These are phyloP conservation scores for Penicillium tannophilum DNA, from an alignment of 495 filamentous ascomycete species.

Conservation along the genomic window DNA sequence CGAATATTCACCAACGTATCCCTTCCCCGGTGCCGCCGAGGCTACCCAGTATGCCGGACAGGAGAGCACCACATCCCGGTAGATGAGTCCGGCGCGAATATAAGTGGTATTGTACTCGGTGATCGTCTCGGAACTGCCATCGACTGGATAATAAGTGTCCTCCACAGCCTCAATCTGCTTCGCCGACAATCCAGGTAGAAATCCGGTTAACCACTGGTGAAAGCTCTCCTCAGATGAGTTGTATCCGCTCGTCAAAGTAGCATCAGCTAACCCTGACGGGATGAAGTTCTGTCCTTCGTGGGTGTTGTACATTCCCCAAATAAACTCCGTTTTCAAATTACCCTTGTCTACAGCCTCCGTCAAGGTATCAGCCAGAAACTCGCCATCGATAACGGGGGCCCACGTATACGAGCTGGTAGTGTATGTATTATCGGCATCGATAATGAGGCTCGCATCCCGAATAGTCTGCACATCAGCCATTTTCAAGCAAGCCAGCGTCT, in stretches of 20 bases:
- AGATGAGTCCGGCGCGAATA: slow-evolving; percentile 55
- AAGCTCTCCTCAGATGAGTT: slow-evolving; percentile 51
- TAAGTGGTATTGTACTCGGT: slow-evolving; percentile 47
- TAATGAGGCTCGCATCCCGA: slow-evolving; percentile 46
- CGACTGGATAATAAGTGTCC: slow-evolving; percentile 46
- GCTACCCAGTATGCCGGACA: slow-evolving; percentile 63
- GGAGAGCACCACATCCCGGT: slow-evolving; percentile 59
- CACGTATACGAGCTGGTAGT: slow-evolving; percentile 57
- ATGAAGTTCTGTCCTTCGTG: slow-evolving; percentile 64
- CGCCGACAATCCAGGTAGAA: slow-evolving; percentile 48
- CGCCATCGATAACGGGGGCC: slow-evolving; percentile 62
- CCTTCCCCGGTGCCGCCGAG: slow-evolving; percentile 38
- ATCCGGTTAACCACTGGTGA: slow-evolving; percentile 51
- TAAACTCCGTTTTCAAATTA: slow-evolving; percentile 47
- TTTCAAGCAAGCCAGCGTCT: slow-evolving; percentile 54
- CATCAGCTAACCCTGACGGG: slow-evolving; percentile 46
- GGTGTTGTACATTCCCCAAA: slow-evolving; percentile 59
- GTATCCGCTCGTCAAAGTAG: slow-evolving; percentile 35
- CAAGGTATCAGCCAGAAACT: slow-evolving; percentile 50
- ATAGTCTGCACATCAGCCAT: slow-evolving; percentile 50
- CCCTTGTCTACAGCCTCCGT: slow-evolving; percentile 40
- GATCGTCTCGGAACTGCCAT: slow-evolving; percentile 46
- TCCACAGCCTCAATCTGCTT: slow-evolving; percentile 41
- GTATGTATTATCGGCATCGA: slow-evolving; percentile 50
- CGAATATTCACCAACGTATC: slow-evolving; percentile 60